These are phyloP conservation scores for Fusarium nisikadoi DNA, from an alignment of 2,329 filamentous ascomycete species.

Conservation along the genomic window DNA sequence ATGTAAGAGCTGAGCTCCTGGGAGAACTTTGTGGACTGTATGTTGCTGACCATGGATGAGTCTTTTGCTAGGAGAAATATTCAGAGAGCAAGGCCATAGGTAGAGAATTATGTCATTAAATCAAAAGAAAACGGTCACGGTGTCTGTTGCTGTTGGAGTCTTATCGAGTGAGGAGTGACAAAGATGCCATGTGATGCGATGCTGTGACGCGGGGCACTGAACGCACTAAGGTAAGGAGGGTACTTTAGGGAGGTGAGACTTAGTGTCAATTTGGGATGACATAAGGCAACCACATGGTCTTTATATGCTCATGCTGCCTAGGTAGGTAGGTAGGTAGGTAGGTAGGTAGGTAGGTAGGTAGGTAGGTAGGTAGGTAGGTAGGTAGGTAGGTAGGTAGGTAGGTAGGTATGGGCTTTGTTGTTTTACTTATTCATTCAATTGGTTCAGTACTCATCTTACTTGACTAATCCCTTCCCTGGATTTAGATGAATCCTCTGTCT, in stretches of 20 bases:
- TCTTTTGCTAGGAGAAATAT: not conserved
- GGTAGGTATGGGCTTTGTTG: not conserved
- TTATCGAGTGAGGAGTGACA: conserved; percentile 36
- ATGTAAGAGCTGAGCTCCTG: conserved; percentile 30
- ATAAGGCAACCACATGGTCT: conserved; percentile 35
- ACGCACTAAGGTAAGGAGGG: not conserved
- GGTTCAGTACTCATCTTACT: not conserved
- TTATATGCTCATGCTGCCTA: not conserved
- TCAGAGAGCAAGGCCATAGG: not conserved
- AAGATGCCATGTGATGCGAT: conserved; percentile 36
- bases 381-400: no score
- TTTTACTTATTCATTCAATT: not conserved
- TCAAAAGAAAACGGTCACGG: conserved; percentile 31
- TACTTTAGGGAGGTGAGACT: not conserved
- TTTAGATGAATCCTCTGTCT: not conserved
- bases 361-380: no score
- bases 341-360: no score
- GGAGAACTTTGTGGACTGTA: conserved; percentile 1
- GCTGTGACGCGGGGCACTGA: conserved; percentile 30
- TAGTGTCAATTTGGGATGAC: conserved; percentile 24
- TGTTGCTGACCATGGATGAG: conserved; percentile 19
- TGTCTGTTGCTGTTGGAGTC: conserved; percentile 6
- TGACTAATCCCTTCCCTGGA: not conserved
- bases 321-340: no score
- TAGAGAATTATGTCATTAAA: not conserved